phyloP scores from a whole-genome alignment of 1,284 basidiomycete genomes.

The Melampsora occidentalis region DNA sequence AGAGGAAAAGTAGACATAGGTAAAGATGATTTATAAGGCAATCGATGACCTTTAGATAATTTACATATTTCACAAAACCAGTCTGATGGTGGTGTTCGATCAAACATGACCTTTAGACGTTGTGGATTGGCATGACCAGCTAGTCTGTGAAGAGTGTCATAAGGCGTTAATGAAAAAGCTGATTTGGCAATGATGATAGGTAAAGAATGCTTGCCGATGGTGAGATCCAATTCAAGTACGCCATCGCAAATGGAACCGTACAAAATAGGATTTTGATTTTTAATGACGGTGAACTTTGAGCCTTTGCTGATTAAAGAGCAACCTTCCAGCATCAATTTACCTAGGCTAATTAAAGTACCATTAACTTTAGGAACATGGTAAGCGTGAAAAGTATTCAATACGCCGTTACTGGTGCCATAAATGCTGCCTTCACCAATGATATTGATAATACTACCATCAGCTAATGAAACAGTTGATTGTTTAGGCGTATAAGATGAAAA shows the following conservation, averaged over 20 bases:
- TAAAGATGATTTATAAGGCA: no score
- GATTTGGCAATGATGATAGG: not conserved
- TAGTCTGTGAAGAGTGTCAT: no score
- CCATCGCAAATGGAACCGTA: no score
- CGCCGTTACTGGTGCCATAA: not conserved
- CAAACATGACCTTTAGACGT: not conserved
- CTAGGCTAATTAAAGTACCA: not conserved
- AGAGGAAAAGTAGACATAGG: slow-evolving; percentile 1
- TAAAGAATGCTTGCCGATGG: not conserved
- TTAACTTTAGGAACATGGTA: not conserved
- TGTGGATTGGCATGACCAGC: not conserved
- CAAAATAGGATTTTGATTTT: no score
- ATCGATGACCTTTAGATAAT: no score
- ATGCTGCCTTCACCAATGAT: not conserved
- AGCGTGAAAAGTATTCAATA: not conserved
- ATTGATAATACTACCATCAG: not conserved
- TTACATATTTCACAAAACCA: no score
- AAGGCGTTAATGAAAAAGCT: not conserved
- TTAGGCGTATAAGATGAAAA: not conserved
- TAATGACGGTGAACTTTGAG: no score
- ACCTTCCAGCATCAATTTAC: not conserved
- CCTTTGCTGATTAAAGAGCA: no score
- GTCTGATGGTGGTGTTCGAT: not conserved
- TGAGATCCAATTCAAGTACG: not conserved
- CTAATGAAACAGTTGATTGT: not conserved